phyloP scores from a whole-genome alignment of 768 basidiomycete genomes.

The Cystofilobasidium bisporidii region DNA sequence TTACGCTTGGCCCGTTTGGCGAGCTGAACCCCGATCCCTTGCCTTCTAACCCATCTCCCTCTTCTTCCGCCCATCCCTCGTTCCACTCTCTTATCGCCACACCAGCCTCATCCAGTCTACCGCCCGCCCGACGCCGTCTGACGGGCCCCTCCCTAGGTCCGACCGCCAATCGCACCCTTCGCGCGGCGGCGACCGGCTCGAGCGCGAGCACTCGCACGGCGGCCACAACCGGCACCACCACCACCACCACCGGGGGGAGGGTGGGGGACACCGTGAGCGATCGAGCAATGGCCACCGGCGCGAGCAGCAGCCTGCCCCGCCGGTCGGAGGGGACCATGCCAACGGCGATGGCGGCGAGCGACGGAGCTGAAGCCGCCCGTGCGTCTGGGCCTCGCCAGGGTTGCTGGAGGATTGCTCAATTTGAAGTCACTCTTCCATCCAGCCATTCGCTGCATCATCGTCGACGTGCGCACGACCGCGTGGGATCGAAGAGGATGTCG shows the following conservation, averaged over 20 bases:
- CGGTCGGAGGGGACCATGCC: background rate
- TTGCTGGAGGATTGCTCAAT: too few species aligned
- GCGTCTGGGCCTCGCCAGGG: too few species aligned
- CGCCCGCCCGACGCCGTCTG: conserved; percentile 1
- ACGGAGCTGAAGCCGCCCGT: too few species aligned
- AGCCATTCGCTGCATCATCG: too few species aligned
- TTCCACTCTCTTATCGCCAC: too few species aligned
- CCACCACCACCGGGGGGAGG: too few species aligned
- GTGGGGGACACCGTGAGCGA: background rate
- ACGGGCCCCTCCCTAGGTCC: background rate
- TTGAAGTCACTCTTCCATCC: too few species aligned
- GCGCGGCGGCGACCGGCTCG: background rate
- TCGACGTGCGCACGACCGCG: too few species aligned
- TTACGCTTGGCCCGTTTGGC: background rate
- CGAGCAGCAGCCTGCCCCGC: background rate
- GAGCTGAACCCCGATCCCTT: background rate
- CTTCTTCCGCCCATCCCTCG: background rate
- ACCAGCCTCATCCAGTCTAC: conserved; percentile 19
- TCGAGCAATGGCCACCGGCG: conserved; percentile 1
- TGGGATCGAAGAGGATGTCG: too few species aligned
- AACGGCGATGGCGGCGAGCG: background rate
- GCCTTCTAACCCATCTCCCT: background rate
- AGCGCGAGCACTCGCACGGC: background rate
- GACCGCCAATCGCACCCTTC: too few species aligned
- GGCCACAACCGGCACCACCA: background rate